Evolutionary conservation across 176 grass and related monocot species (phyloP).

Genomic region (Poa annua): DNA sequence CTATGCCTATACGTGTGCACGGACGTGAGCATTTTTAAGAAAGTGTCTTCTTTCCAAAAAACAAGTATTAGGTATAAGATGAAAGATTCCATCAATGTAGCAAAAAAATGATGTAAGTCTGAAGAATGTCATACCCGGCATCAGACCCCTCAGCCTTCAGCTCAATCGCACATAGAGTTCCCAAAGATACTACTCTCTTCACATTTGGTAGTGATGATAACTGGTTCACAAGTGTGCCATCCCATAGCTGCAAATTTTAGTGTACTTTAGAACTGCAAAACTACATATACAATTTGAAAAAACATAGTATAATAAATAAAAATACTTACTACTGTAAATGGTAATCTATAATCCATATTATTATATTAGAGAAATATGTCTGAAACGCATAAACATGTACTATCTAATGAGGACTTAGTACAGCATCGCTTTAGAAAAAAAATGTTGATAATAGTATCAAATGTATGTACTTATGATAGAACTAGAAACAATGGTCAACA

Average conservation of each 20-base stretch:
- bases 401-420: background rate
- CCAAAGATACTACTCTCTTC: slow-evolving; percentile 73
- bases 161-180: slow-evolving; percentile 83
- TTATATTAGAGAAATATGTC: background rate
- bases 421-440: background rate
- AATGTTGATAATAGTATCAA: slow-evolving; percentile 6
- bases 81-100: background rate
- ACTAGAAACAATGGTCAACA: background rate
- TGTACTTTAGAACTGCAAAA: slow-evolving; percentile 28
- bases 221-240: slow-evolving; percentile 60
- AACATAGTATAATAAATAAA: background rate
- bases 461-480: slow-evolving; percentile 24
- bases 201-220: slow-evolving; percentile 70
- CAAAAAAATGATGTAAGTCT: slow-evolving; percentile 28
- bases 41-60: background rate
- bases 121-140: slow-evolving; percentile 67
- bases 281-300: background rate
- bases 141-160: slow-evolving; percentile 79
- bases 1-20: background rate
- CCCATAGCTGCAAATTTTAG: slow-evolving; percentile 77
- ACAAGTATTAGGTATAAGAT: background rate
- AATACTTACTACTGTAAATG: background rate
- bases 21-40: background rate
- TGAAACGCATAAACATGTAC: background rate
- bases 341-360: slow-evolving; percentile 5